Evolutionary conservation across 306 rosid genomes (phyloP).

Genomic region (Quercus alba): DNA sequence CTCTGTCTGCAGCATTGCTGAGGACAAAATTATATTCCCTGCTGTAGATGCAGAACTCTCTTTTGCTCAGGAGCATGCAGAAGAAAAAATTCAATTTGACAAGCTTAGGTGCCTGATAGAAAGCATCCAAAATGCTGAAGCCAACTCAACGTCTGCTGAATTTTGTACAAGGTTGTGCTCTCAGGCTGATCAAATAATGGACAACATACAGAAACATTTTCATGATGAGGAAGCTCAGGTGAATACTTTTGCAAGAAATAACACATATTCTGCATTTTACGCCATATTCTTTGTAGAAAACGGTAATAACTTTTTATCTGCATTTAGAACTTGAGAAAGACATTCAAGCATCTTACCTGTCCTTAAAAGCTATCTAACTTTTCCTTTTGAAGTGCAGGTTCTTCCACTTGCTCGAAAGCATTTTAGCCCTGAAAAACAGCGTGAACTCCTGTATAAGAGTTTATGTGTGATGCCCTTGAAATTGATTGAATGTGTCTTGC

Average conservation of each 20-base stretch:
- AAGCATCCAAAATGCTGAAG: slow-evolving; percentile 23
- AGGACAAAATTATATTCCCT: slow-evolving; percentile 33
- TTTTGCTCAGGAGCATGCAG: slow-evolving; percentile 23
- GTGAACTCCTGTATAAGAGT: slow-evolving; percentile 59
- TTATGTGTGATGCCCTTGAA: slow-evolving; percentile 73
- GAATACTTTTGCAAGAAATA: neutral
- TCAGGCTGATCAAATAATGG: slow-evolving; percentile 26
- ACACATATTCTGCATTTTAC: neutral
- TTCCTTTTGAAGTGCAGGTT: slow-evolving; percentile 39
- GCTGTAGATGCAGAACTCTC: slow-evolving; percentile 22
- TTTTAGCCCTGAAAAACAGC: slow-evolving; percentile 60
- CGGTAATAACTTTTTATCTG: neutral
- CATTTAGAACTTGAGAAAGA: neutral
- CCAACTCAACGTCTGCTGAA: slow-evolving; percentile 14
- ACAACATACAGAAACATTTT: slow-evolving; percentile 19
- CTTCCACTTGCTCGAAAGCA: slow-evolving; percentile 67
- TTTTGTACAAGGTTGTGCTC: slow-evolving; percentile 11
- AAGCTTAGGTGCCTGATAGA: slow-evolving; percentile 29
- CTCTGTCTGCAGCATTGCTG: slow-evolving; percentile 27
- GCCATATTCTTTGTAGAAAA: neutral
- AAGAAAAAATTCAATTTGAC: slow-evolving; percentile 22
- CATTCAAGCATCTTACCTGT: slow-evolving; percentile 11
- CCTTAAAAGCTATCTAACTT: slow-evolving; percentile 9
- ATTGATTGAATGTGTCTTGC: slow-evolving; percentile 66
- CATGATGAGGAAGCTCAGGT: slow-evolving; percentile 31